Evolutionary conservation across 495 filamentous ascomycete genomes (phyloP), one percentile per base, ranked within the genome.

Genomic region (Aspergillus asperescens): DNA sequence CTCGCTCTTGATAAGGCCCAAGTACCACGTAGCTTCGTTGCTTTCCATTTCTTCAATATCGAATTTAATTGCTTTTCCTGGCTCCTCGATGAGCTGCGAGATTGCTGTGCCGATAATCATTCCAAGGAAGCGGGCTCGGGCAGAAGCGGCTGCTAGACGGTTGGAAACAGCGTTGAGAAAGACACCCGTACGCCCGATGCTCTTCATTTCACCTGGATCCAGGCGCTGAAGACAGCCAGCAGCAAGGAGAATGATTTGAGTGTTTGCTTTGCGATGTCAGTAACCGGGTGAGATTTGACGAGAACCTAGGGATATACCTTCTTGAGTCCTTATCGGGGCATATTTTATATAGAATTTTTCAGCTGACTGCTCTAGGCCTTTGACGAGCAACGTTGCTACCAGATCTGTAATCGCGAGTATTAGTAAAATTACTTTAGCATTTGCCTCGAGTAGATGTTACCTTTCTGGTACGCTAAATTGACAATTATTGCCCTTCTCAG

Each of bases 341-440:
- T 96, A 89, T 52, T 84, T 87, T 58, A 96, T 90, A 60, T 85
- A 91, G 29, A 96, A 73, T 46, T 87, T 82, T 57, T 97, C 91
- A 9, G 85, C 87, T 62, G 96, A 95, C 29, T 87, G 78, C 41
- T 71, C 69, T 22, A 96, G 71, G 44, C 75, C 75, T 60, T 82
- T 86, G 52, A 87, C 80, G 15, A 94, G 60, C 9, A 94, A 61
- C 4, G 59, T 66, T 23, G 77, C 71, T 15, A 90, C 64, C 7
- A 73, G 64, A 4, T 78, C 75, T 80, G 45, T n/a, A 70, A 60
- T 28, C 50, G 28, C 32, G 6, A 19, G 6, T 32, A 55, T 12
- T 15, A 22, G n/a, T 31, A 44, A 0, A 38, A 28, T 7, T 5
- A n/a, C 1, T 0, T 5, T 12, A 10, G 6, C 15, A 24, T 23